A percentile compares a stretch with the other conserved stretches of the same genome.
Evolutionary conservation across 1,139 yeast genomes (phyloP).

Genomic region (Blastobotrys apis): DNA sequence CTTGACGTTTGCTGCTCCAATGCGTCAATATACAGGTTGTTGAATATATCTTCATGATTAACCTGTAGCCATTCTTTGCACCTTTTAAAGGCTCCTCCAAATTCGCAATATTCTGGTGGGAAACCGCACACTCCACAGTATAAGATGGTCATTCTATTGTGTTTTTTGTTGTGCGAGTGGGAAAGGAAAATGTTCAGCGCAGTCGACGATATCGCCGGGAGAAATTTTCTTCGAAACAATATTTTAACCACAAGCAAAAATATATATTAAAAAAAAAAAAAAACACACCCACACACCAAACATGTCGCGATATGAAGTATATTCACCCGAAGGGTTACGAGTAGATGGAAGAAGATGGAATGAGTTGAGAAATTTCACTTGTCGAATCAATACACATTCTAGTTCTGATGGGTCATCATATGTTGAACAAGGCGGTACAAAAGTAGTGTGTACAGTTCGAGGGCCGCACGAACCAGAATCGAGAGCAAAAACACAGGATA

Average conservation of each 20-base stretch:
- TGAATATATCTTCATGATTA: constrained; percentile 52
- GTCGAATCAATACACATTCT: constrained; percentile 83
- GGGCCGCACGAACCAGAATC: constrained; percentile 85
- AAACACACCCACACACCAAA: not conserved
- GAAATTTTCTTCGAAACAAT: constrained; percentile 3
- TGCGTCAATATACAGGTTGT: constrained; percentile 50
- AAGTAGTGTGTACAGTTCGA: constrained; percentile 75
- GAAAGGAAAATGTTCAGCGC: not conserved
- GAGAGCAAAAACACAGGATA: constrained; percentile 39
- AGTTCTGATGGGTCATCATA: constrained; percentile 89
- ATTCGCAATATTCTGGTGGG: constrained; percentile 94
- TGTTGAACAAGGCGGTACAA: constrained; percentile 89
- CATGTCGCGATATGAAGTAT: constrained; percentile 54
- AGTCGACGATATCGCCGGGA: not conserved
- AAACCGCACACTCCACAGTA: constrained; percentile 84
- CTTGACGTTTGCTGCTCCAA: constrained; percentile 51
- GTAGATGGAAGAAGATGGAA: constrained; percentile 95
- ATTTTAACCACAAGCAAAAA: not conserved
- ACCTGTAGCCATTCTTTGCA: constrained; percentile 80
- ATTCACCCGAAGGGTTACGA: constrained; percentile 91
- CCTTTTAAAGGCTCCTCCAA: constrained; percentile 73
- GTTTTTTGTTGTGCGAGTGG: constrained; percentile 2
- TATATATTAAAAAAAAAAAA: not conserved
- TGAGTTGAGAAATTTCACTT: constrained; percentile 76
- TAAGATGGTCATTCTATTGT: constrained; percentile 30